Conservation (phyloP, 2,329 filamentous ascomycete genomes). For the Didymella exigua region DNA sequence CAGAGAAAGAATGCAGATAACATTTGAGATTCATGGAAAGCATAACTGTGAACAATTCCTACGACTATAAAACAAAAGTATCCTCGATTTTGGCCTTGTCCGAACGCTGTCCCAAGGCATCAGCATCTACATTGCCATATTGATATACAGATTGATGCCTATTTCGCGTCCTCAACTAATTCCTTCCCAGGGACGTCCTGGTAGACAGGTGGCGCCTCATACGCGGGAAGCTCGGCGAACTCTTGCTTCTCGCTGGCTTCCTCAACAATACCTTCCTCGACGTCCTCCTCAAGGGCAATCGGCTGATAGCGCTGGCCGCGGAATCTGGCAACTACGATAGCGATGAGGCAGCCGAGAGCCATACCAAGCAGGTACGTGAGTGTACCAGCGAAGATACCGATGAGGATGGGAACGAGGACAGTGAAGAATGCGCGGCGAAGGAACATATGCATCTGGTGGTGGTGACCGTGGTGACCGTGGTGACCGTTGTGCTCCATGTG, state of each 20-base stretch:
- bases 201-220: conserved; percentile 49
- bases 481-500: conserved; percentile 29
- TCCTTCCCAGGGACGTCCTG: conserved; percentile 43
- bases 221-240: conserved; percentile 43
- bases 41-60: no score
- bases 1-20: background rate
- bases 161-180: conserved; percentile 34
- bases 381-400: conserved; percentile 72
- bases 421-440: conserved; percentile 62
- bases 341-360: conserved; percentile 66
- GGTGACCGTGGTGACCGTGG: conserved; percentile 23
- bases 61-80: no score
- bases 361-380: conserved; percentile 71
- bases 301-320: conserved; percentile 52
- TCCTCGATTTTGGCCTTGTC: no score
- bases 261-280: conserved; percentile 22
- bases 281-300: conserved; percentile 40
- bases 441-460: conserved; percentile 38
- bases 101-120: background rate
- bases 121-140: background rate
- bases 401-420: conserved; percentile 69
- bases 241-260: conserved; percentile 39
- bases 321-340: conserved; percentile 64
- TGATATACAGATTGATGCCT: background rate
- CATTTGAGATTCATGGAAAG: conserved; percentile 15